Conservation (phyloP, 495 filamentous ascomycete species). For the Opeltia flavorubescens region DNA sequence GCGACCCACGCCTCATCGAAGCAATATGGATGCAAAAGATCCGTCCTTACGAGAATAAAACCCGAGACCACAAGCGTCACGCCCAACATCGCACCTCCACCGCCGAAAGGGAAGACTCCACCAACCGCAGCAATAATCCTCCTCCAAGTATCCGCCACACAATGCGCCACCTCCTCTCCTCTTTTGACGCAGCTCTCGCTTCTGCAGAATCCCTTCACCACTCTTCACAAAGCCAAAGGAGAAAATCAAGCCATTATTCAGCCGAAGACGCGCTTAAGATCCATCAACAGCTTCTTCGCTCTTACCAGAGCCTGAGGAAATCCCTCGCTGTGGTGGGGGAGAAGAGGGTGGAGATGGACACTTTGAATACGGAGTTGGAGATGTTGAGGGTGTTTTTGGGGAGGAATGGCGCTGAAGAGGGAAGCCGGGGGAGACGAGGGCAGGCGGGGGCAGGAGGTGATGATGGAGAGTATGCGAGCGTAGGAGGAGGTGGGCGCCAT, state of each 20-base stretch:
- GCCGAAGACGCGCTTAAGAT: not conserved
- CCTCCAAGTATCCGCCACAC: not conserved
- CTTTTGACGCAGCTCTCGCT: not conserved
- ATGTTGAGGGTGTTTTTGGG: not conserved
- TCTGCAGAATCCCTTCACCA: not conserved
- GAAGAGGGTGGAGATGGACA: not conserved
- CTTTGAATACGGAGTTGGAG: not conserved
- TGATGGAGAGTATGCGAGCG: not conserved
- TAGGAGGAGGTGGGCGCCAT: not conserved
- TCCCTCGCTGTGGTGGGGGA: not conserved
- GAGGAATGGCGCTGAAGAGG: not conserved
- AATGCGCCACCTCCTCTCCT: not conserved
- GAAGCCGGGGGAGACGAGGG: not conserved
- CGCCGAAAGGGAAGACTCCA: too few relatives aligned
- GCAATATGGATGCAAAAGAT: not conserved
- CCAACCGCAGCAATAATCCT: too few relatives aligned
- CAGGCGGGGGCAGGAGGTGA: not conserved
- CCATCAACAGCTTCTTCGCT: not conserved
- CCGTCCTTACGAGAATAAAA: too few relatives aligned
- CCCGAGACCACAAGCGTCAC: too few relatives aligned
- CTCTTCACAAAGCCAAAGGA: not conserved
- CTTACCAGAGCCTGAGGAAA: not conserved
- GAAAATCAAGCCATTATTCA: not conserved
- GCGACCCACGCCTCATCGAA: not conserved
- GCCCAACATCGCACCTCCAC: too few relatives aligned